A percentile compares a stretch with the other conserved stretches of the same genome.
Evolutionary conservation across 495 filamentous ascomycete species (phyloP).

Genomic region (Clohesyomyces aquaticus): DNA sequence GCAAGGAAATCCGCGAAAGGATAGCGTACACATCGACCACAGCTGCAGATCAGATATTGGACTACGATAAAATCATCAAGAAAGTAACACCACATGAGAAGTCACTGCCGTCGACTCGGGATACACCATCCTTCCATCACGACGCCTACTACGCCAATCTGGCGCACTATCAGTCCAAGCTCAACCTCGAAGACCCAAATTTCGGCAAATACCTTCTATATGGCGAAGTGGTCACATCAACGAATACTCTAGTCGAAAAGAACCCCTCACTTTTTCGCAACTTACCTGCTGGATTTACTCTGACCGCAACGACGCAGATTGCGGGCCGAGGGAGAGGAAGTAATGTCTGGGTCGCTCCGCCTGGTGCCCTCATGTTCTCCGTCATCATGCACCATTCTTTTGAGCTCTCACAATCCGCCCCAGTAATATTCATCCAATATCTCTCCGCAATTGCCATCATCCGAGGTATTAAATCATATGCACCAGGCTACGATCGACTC

Average conservation of each 20-base stretch:
- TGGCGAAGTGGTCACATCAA: slow-evolving; percentile 91
- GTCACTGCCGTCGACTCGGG: slow-evolving; percentile 69
- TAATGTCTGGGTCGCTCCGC: slow-evolving; percentile 94
- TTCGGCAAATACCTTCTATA: slow-evolving; percentile 85
- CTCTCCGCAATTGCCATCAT: slow-evolving; percentile 88
- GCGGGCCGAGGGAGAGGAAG: slow-evolving; percentile 88
- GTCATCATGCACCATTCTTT: slow-evolving; percentile 81
- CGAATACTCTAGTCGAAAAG: slow-evolving; percentile 94
- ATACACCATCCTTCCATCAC: slow-evolving; percentile 90
- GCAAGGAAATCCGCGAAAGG: slow-evolving; percentile 12
- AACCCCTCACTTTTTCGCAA: slow-evolving; percentile 76
- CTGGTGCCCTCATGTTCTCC: slow-evolving; percentile 84
- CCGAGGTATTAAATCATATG: slow-evolving; percentile 81
- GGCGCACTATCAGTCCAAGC: slow-evolving; percentile 63
- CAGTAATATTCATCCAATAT: slow-evolving; percentile 94
- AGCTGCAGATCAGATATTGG: slow-evolving; percentile 62
- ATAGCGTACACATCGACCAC: slow-evolving; percentile 20
- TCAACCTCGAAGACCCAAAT: slow-evolving; percentile 56
- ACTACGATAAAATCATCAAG: slow-evolving; percentile 77
- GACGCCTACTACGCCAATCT: slow-evolving; percentile 76
- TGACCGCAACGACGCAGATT: slow-evolving; percentile 89
- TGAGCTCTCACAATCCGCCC: slow-evolving; percentile 68
- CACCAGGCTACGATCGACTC: slow-evolving; percentile 68
- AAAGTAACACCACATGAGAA: slow-evolving; percentile 69
- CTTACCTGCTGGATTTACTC: slow-evolving; percentile 80